phyloP scores from a whole-genome alignment of 768 basidiomycete species.

The Lactarius indigo region DNA sequence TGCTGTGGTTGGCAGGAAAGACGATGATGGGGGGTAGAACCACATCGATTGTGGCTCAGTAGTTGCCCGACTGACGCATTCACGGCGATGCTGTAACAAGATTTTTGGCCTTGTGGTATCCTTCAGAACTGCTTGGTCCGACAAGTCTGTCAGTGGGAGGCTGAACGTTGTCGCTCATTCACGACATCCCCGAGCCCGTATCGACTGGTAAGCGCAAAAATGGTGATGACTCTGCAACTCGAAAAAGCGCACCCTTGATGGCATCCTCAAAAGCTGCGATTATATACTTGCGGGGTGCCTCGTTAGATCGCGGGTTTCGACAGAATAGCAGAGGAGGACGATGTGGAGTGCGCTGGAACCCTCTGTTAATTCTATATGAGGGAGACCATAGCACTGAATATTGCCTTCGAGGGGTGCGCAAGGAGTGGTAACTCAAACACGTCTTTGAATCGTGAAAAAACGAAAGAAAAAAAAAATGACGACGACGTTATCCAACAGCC shows the following conservation, averaged over 20 bases:
- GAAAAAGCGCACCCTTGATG: slow-evolving; percentile 15
- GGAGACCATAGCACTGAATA: not conserved
- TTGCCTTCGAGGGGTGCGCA: not conserved
- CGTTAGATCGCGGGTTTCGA: slow-evolving; percentile 10
- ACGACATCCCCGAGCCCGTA: slow-evolving; percentile 20
- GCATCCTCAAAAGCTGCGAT: slow-evolving; percentile 16
- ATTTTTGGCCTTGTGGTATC: slow-evolving; percentile 16
- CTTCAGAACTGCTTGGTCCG: not conserved
- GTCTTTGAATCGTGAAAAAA: slow-evolving; percentile 18
- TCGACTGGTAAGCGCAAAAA: slow-evolving; percentile 17
- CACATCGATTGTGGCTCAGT: slow-evolving; percentile 15
- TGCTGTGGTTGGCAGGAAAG: not conserved
- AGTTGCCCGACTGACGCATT: slow-evolving; percentile 14
- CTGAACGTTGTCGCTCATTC: slow-evolving; percentile 16
- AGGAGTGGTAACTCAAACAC: slow-evolving; percentile 15
- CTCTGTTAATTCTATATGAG: slow-evolving; percentile 10
- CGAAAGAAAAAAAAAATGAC: no score
- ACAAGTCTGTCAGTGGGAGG: not conserved
- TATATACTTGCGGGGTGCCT: slow-evolving; percentile 18
- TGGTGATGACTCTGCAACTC: slow-evolving; percentile 7
- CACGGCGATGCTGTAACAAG: slow-evolving; percentile 14
- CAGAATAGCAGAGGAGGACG: slow-evolving; percentile 17
- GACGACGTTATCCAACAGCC: slow-evolving; percentile 20
- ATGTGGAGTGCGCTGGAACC: slow-evolving; percentile 8
- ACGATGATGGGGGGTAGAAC: slow-evolving; percentile 17